Evolutionary conservation across 2,329 filamentous ascomycete genomes (phyloP), one percentile per base, ranked within the genome.

Genomic region (Hypoxylon rubiginosum): DNA sequence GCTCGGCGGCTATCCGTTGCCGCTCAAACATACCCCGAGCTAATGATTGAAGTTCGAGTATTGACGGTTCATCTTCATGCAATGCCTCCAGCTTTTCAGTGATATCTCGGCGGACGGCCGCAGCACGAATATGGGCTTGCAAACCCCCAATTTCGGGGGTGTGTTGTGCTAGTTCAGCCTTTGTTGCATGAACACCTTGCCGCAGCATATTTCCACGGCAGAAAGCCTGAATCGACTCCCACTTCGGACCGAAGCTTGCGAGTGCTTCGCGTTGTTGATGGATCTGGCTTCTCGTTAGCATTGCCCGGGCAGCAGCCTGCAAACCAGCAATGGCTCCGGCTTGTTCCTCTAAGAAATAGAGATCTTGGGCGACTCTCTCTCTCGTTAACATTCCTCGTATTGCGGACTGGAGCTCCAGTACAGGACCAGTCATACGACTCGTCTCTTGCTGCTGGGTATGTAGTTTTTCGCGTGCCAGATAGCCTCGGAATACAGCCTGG

Each of bases 361-460:
- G 65, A 55, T 74, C 70, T 11, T 46, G 69, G 17, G 84, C 82
- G 58, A 90, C 79, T 50, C 84, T 83, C 66, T 80, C 83, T 72
- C 92, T 85, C 68, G 89, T 78, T 63, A 93, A 78, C 80, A 88
- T 86, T 72, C 91, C 92, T 64, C 92, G 86, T 70, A 89, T 85
- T 43, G 86, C 86, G 59, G 90, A 88, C 79, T 94, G 91, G 46
- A 93, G 82, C 50, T 82, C 80, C 64, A 83, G 80, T 41, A 91
- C 84, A 55, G 85, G 81, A 32, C 82, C 82, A 70, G 85, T 80
- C 57, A 83, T 80, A 69, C 83, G 77, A 69, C 80, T 81, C 17
- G 87, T 88, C 75, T 88, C 85, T 67, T 82, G 79, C 72, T 86
- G 85, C 78, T 88, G 88, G 66, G 81, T 81, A 55, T 82, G 77